Conservation (phyloP, 179 eudicot genomes). For the Nepenthes alata region DNA sequence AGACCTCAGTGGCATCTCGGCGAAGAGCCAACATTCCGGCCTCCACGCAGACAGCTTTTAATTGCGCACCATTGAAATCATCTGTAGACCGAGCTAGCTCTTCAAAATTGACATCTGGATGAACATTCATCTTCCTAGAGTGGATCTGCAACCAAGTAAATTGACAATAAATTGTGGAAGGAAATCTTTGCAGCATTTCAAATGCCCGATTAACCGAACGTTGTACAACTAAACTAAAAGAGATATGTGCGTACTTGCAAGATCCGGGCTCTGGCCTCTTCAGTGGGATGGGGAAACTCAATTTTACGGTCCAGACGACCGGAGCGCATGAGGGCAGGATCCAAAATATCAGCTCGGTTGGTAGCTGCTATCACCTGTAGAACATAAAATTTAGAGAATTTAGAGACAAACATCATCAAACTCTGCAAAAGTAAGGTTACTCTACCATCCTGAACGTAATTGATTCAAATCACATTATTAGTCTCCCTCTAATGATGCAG, state of each 20-base stretch:
- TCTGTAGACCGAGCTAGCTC: constrained; percentile 95
- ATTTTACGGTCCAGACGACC: constrained; percentile 97
- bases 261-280: constrained; percentile 93
- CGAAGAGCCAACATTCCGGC: constrained; percentile 98
- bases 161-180: not conserved
- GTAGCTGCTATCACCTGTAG: constrained; percentile 91
- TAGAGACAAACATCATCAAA: not conserved
- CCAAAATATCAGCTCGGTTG: constrained; percentile 88
- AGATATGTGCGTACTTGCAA: constrained; percentile 43
- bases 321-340: constrained; percentile 94
- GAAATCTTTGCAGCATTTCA: not conserved
- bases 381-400: not conserved
- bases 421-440: too few species aligned
- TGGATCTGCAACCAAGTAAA: constrained; percentile 46
- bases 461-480: too few species aligned
- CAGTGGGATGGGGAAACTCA: constrained; percentile 96
- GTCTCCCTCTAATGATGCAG: too few species aligned
- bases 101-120: constrained; percentile 95
- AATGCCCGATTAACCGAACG: not conserved
- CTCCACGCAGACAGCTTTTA: constrained; percentile 98
- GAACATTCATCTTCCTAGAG: constrained; percentile 95
- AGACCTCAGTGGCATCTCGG: constrained; percentile 95
- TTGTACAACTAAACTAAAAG: not conserved
- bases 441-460: too few species aligned
- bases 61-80: constrained; percentile 93